Evolutionary conservation across 176 grass and related monocot genomes (phyloP), one percentile per base, ranked within the genome.

Genomic region (Eleusine indica): DNA sequence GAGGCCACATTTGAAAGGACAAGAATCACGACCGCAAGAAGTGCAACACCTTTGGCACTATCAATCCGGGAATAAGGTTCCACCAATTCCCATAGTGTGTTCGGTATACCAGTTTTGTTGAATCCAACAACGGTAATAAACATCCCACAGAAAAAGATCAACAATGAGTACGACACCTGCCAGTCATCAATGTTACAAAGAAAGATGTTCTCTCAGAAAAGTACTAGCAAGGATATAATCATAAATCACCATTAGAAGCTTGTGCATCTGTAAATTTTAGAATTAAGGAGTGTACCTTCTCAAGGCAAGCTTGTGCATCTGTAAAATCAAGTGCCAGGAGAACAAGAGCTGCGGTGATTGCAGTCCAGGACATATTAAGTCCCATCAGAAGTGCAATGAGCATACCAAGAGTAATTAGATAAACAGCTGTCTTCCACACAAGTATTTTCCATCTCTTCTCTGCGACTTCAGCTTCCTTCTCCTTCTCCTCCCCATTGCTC

Each of bases 121-220:
- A 98, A 98, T 0, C 95, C 95, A 60, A 95, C 92, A 2, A 98
- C 95, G 0, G 95, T 98, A 49, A 98, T 98, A 84, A 98, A 98
- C 95, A 98, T 98, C 54, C 95, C 95, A 17, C 92, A 93, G 70
- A 98, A 98, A 77, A 98, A 98, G 73, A 98, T 93, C 56, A 98
- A 63, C 84, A 98, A 37, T 2, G 95, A 98, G 66, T 98, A 98
- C 29, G 95, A 98, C 39, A 97, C 95, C 95, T 97, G 86, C 17
- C 19, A 47, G 58, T 10, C 47, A 75, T 38, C 29, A 30, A 53
- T 17, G 51, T 53, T 53, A 11, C 17, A 3, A 3, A 30, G 80
- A 2, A 71, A 77, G 4, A 74, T 37, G 25, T 32, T 19, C 28
- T 11, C n/a, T 25, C 67, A 64, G 25, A 73, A 25, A 40, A 70